These are phyloP conservation scores for Phyllostachys edulis DNA, from an alignment of 176 grass and related monocot species.

Conservation along the genomic window DNA sequence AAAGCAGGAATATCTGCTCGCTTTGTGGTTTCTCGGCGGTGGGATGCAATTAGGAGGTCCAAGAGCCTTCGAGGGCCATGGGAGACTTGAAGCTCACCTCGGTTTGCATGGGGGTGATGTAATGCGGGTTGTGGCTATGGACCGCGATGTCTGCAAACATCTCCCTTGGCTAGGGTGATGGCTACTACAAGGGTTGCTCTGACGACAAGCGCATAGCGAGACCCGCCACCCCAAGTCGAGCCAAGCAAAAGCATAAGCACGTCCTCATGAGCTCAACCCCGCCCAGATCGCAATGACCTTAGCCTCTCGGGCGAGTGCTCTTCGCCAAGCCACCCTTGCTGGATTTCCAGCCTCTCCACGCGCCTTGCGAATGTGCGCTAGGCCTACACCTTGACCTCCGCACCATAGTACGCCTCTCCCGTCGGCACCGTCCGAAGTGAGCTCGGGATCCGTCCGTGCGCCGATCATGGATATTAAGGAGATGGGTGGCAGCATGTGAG, in stretches of 20 bases:
- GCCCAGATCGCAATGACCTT: conserved; percentile 59
- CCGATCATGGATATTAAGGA: conserved; percentile 71
- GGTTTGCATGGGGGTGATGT: too few species aligned
- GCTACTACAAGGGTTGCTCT: conserved; percentile 85
- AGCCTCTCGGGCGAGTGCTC: conserved; percentile 61
- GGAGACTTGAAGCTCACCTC: too few species aligned
- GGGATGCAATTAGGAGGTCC: too few species aligned
- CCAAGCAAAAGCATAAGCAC: conserved; percentile 82
- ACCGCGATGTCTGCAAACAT: conserved; percentile 36
- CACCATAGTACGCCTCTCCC: conserved; percentile 89
- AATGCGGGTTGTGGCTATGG: too few species aligned
- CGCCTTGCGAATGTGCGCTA: conserved; percentile 78
- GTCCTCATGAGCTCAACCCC: conserved; percentile 81
- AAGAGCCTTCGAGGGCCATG: too few species aligned
- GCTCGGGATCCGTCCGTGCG: conserved; percentile 80
- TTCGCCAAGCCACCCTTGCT: conserved; percentile 44
- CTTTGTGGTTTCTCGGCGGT: too few species aligned
- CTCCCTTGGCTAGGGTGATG: conserved; percentile 83
- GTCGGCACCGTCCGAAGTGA: conserved; percentile 70
- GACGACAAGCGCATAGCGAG: conserved; percentile 63
- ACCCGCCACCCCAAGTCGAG: conserved; percentile 17
- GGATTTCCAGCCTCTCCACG: conserved; percentile 51
- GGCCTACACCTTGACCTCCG: conserved; percentile 65
- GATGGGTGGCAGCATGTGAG: too few species aligned
- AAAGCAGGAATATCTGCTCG: too few species aligned